Base-by-base conservation (phyloP, 2,329 filamentous ascomycete genomes). In the Davidsoniella virescens region DNA sequence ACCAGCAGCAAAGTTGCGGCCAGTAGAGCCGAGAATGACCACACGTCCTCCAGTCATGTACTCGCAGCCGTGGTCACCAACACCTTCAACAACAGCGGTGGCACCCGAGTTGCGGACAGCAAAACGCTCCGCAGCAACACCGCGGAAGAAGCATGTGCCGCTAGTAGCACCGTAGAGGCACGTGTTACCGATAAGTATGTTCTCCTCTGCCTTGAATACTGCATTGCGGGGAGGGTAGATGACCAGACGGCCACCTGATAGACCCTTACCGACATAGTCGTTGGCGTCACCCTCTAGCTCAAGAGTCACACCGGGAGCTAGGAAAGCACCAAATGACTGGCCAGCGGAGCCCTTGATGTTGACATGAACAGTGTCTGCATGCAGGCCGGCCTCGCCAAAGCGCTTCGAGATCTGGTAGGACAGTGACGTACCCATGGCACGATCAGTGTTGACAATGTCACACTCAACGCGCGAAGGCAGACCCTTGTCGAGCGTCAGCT, bases 31-130 rank as follows among this genome's bases (percentile, higher is more conserved):
- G 44, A 96, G 75, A 60, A 94, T 76, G 56, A 96, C 70, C 47
- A 95, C 74, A 62, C 88, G 86, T 62, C 90, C 90, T 63, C 90
- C 90, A 60, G 90, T 95, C 90, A 96, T 96, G 76, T 96, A 96
- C 73, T 96, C 90, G 63, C 88, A 95, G 55, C 87, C 85, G 64
- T 96, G 90, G 65, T 96, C 90, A 72, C 90, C 90, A 56, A 94
- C 78, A 68, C 90, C 90, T 67, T 96, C 90, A 55, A 95, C 88
- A 56, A 96, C 85, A n/a, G 90, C 87, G 25, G 82, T 94, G 47
- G 86, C 90, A 68, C 90, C 90, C 1, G 90, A 95, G 72, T 96
- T 96, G 58, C 90, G 84, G 57, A 96, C 90, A 55, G 87, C 88
- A 64, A 96, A 96, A 61, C 90, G 85, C 72, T 96, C 90, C 40